These are phyloP conservation scores for Euphorbia tirucalli DNA, from an alignment of 345 rosid genomes.

Conservation along the genomic window DNA sequence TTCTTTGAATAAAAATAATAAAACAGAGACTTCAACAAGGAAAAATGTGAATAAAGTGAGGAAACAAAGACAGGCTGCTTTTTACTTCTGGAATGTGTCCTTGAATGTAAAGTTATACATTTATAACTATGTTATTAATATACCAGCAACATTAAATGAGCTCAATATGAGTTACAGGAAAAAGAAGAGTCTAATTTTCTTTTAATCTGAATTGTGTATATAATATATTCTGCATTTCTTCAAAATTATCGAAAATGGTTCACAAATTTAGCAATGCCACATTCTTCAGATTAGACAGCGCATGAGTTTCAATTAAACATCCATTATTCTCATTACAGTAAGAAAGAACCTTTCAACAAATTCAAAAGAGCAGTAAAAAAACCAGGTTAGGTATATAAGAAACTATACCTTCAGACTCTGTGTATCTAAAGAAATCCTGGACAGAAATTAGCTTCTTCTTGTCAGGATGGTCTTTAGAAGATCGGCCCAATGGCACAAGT, in stretches of 20 bases:
- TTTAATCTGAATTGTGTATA: neutral
- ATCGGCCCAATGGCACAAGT: constrained; percentile 74
- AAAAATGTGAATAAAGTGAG: neutral
- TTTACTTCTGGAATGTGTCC: neutral
- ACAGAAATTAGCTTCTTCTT: constrained; percentile 91
- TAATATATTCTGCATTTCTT: neutral
- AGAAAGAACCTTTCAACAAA: neutral
- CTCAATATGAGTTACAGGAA: neutral
- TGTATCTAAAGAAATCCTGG: constrained; percentile 98
- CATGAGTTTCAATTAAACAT: neutral
- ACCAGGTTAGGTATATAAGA: constrained; percentile 4
- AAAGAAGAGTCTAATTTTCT: neutral
- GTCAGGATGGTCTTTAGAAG: constrained; percentile 86
- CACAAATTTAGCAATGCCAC: neutral
- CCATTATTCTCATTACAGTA: neutral
- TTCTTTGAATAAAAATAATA: too few species aligned
- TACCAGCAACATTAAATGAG: neutral
- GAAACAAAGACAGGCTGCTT: neutral
- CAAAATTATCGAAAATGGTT: neutral
- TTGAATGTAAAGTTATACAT: neutral
- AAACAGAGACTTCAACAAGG: too few species aligned
- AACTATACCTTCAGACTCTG: constrained; percentile 88
- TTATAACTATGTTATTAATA: neutral
- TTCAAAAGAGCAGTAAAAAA: constrained; percentile 6
- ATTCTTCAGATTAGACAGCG: neutral